phyloP scores from a whole-genome alignment of 1,284 basidiomycete species.

The Omphalotus olearius region DNA sequence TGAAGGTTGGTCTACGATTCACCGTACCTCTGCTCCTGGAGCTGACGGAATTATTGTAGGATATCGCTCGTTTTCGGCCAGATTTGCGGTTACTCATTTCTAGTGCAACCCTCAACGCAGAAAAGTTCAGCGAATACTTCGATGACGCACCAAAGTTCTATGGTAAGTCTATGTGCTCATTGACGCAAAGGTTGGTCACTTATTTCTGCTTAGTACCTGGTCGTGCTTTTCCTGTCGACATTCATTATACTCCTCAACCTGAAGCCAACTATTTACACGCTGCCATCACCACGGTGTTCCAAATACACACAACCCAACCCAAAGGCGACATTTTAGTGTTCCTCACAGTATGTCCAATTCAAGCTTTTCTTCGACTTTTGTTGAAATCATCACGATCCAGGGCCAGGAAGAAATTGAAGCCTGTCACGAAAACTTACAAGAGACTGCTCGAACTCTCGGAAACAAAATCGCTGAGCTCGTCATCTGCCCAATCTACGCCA shows the following conservation, averaged over 20 bases:
- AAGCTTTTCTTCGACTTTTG: not conserved
- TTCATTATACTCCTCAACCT: constrained; percentile 96
- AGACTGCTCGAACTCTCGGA: constrained; percentile 91
- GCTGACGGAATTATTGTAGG: constrained; percentile 41
- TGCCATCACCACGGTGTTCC: constrained; percentile 97
- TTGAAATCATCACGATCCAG: constrained; percentile 30
- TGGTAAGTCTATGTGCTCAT: constrained; percentile 42
- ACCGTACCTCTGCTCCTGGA: constrained; percentile 6
- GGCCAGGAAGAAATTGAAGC: constrained; percentile 99
- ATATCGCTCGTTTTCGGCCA: constrained; percentile 95
- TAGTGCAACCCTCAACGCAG: constrained; percentile 94
- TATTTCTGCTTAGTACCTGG: constrained; percentile 71
- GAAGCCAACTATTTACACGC: constrained; percentile 99
- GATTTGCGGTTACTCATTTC: constrained; percentile 91
- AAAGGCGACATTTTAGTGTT: constrained; percentile 99
- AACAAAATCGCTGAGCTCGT: constrained; percentile 96
- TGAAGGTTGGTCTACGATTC: constrained; percentile 71
- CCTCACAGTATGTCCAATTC: constrained; percentile 66
- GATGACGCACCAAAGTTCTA: constrained; percentile 93
- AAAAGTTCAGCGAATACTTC: constrained; percentile 96
- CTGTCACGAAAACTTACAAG: constrained; percentile 92
- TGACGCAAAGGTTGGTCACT: not conserved
- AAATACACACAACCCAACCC: constrained; percentile 98
- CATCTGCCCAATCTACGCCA: constrained; percentile 97
- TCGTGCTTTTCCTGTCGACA: constrained; percentile 96